These are phyloP conservation scores for Eragrostis tef DNA, from an alignment of 202 grass and related monocot species.

Conservation along the genomic window DNA sequence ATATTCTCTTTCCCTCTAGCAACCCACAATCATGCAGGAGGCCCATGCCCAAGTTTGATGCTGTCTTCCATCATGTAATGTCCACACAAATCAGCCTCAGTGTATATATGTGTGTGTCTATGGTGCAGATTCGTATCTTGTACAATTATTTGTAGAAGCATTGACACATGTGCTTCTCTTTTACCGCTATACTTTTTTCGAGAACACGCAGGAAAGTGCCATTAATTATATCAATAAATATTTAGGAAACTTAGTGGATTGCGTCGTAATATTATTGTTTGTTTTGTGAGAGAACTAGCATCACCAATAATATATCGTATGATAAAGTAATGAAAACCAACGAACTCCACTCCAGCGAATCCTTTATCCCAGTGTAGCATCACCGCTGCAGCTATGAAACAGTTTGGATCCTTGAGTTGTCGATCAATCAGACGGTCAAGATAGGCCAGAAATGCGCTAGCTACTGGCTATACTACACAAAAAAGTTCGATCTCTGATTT, in stretches of 20 bases:
- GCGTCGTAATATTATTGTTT: too few relatives aligned
- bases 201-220: background rate
- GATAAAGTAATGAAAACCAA: background rate
- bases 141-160: background rate
- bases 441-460: background rate
- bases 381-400: background rate
- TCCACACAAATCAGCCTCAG: conserved; percentile 44
- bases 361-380: conserved; percentile 16
- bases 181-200: background rate
- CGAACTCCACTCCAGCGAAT: background rate
- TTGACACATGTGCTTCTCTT: background rate
- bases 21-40: conserved; percentile 50
- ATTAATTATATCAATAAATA: background rate
- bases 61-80: conserved; percentile 41
- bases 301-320: background rate
- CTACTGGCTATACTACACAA: background rate
- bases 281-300: background rate
- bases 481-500: background rate
- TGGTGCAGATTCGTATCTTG: conserved; percentile 3
- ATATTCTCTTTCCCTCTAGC: conserved; percentile 56
- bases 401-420: conserved; percentile 4
- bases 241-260: too few relatives aligned
- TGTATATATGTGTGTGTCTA: background rate
- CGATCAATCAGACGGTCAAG: background rate
- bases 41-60: conserved; percentile 50